Conservation (phyloP, 768 basidiomycete genomes). For the Mycena crocata region DNA sequence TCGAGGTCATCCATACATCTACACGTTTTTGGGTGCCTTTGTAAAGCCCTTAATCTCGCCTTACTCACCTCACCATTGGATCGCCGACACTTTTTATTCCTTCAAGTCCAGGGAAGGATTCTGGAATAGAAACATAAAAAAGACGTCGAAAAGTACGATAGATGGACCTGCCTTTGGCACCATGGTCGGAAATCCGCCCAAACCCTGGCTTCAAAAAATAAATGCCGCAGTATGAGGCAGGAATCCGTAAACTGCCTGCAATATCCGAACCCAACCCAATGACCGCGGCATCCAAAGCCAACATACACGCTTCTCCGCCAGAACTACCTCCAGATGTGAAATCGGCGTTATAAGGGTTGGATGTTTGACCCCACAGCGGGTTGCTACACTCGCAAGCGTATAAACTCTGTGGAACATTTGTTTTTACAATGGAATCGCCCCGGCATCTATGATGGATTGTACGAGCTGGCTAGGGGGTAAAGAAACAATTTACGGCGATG, state of each 20-base stretch:
- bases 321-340: constrained; percentile 63
- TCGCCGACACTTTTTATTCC: constrained; percentile 22
- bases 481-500: not conserved
- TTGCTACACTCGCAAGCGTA: constrained; percentile 69
- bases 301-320: constrained; percentile 72
- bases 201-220: constrained; percentile 67
- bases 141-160: not conserved
- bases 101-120: constrained; percentile 24
- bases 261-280: constrained; percentile 78
- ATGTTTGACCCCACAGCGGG: constrained; percentile 66
- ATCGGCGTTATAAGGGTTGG: constrained; percentile 59
- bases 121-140: not conserved
- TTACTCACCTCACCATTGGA: constrained; percentile 20
- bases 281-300: constrained; percentile 71
- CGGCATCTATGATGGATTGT: constrained; percentile 47
- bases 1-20: constrained; percentile 32
- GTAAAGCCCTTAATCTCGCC: no score
- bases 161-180: constrained; percentile 52
- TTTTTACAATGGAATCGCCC: constrained; percentile 77
- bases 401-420: constrained; percentile 78
- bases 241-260: constrained; percentile 74
- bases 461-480: constrained; percentile 42
- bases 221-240: constrained; percentile 73
- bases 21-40: no score
- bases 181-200: constrained; percentile 57